These are phyloP conservation scores for Apophysomyces elegans DNA, from an alignment of 371 early-diverging fungal species.

Conservation along the genomic window DNA sequence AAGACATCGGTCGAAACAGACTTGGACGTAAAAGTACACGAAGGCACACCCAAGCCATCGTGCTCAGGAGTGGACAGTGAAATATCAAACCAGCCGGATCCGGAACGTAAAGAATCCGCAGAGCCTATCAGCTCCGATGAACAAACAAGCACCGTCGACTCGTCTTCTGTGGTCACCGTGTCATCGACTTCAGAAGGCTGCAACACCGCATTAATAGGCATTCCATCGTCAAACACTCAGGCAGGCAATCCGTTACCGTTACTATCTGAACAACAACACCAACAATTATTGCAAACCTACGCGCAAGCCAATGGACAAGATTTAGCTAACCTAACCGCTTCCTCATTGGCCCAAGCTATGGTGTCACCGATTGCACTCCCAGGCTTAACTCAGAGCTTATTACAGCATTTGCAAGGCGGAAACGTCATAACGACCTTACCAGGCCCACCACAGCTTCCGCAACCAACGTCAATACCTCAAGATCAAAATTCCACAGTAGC, in stretches of 20 bases:
- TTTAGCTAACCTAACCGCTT: constrained; percentile 47
- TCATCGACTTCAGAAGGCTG: constrained; percentile 1
- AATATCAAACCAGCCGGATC: constrained; percentile 7
- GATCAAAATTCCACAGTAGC: constrained; percentile 1
- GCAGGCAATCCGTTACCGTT: constrained; percentile 7
- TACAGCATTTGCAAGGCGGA: constrained; percentile 48
- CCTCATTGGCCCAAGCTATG: constrained; percentile 57
- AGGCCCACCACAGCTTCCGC: constrained; percentile 41
- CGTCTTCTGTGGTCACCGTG: constrained; percentile 12
- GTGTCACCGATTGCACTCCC: constrained; percentile 54
- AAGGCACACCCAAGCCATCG: constrained; percentile 1
- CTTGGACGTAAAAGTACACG: background rate
- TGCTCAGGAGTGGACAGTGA: background rate
- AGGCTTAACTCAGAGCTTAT: constrained; percentile 30
- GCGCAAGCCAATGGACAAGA: constrained; percentile 53
- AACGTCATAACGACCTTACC: constrained; percentile 52
- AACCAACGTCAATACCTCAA: constrained; percentile 19
- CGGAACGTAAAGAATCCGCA: constrained; percentile 9
- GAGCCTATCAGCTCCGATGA: background rate
- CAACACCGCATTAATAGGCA: constrained; percentile 21
- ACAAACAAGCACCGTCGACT: constrained; percentile 17
- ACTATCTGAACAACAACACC: constrained; percentile 38
- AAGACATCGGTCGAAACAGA: constrained; percentile 10
- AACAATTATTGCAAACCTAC: constrained; percentile 47
- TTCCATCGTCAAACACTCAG: constrained; percentile 18